A percentile compares a stretch with the other conserved stretches of the same genome.
Conservation (phyloP, 352 stramenopile genomes). For the Globisporangium polare region DNA sequence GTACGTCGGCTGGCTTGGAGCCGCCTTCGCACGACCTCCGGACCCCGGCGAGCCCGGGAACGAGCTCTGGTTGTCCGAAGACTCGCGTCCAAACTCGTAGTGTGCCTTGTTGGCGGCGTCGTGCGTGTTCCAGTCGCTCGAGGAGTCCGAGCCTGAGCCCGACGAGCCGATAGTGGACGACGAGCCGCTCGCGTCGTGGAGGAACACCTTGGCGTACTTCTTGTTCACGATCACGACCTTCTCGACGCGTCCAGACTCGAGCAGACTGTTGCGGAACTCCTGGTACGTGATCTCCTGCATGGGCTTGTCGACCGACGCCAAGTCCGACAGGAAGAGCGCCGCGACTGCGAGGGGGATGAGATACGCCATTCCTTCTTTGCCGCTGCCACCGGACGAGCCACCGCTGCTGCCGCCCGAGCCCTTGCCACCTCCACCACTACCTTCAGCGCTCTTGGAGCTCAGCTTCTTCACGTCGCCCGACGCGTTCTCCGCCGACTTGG, state of each 20-base stretch:
- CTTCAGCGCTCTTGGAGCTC: slow-evolving; percentile 51
- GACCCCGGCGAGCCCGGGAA: slow-evolving; percentile 1
- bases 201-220: slow-evolving; percentile 86
- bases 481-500: slow-evolving; percentile 43
- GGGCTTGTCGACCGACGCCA: slow-evolving; percentile 69
- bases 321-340: slow-evolving; percentile 69
- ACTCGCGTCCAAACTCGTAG: slow-evolving; percentile 25
- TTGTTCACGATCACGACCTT: slow-evolving; percentile 91
- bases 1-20: slow-evolving; percentile 45
- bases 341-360: slow-evolving; percentile 68
- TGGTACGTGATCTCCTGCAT: slow-evolving; percentile 92
- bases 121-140: slow-evolving; percentile 31
- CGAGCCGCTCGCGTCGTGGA: slow-evolving; percentile 41
- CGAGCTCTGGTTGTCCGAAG: slow-evolving; percentile 19
- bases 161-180: slow-evolving; percentile 10
- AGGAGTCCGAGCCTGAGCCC: slow-evolving; percentile 12
- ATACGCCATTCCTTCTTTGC: slow-evolving; percentile 69
- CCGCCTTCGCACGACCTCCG: slow-evolving; percentile 15
- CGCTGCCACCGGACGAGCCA: slow-evolving; percentile 27
- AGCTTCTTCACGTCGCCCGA: slow-evolving; percentile 62
- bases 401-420: slow-evolving; percentile 21
- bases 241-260: slow-evolving; percentile 83
- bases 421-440: slow-evolving; percentile 33
- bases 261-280: slow-evolving; percentile 85
- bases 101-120: slow-evolving; percentile 26